Conservation (phyloP, 2,329 filamentous ascomycete genomes). For the Penicillium sp. region DNA sequence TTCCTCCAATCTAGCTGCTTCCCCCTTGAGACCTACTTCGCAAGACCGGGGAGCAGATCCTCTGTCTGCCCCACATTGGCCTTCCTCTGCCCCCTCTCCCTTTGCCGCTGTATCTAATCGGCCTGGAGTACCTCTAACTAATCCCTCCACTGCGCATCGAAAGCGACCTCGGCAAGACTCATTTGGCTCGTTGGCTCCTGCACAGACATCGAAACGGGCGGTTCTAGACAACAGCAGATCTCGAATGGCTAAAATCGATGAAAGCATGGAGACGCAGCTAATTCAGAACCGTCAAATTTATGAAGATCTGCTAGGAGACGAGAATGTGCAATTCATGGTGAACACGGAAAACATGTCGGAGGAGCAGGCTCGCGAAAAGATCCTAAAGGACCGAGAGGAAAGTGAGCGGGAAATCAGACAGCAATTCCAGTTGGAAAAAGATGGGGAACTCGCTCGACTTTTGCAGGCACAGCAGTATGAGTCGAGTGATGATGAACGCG, state of each 20-base stretch:
- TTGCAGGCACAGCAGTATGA: constrained; percentile 30
- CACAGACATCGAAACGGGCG: constrained; percentile 15
- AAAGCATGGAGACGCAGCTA: constrained; percentile 4
- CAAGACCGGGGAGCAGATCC: not conserved
- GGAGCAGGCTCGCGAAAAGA: constrained; percentile 15
- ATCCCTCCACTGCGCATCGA: constrained; percentile 6
- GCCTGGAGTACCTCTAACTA: not conserved
- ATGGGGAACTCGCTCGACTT: constrained; percentile 39
- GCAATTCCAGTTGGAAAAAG: constrained; percentile 21
- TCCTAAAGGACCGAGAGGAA: constrained; percentile 30
- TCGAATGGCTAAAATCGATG: constrained; percentile 11
- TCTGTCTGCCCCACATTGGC: constrained; percentile 10
- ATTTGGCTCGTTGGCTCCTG: not conserved
- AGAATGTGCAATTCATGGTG: constrained; percentile 2
- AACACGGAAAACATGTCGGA: not conserved
- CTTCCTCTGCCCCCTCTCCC: constrained; percentile 19
- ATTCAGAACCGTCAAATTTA: constrained; percentile 1
- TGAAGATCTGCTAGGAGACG: constrained; percentile 6
- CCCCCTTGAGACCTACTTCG: not conserved
- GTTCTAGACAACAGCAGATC: constrained; percentile 4
- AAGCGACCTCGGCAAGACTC: constrained; percentile 21
- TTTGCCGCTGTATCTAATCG: constrained; percentile 6
- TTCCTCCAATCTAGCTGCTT: not conserved
- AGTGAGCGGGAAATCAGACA: constrained; percentile 9
- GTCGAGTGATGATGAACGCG: not conserved